phyloP scores from a whole-genome alignment of 1,139 yeast genomes.

The Kodamaea alishanica region DNA sequence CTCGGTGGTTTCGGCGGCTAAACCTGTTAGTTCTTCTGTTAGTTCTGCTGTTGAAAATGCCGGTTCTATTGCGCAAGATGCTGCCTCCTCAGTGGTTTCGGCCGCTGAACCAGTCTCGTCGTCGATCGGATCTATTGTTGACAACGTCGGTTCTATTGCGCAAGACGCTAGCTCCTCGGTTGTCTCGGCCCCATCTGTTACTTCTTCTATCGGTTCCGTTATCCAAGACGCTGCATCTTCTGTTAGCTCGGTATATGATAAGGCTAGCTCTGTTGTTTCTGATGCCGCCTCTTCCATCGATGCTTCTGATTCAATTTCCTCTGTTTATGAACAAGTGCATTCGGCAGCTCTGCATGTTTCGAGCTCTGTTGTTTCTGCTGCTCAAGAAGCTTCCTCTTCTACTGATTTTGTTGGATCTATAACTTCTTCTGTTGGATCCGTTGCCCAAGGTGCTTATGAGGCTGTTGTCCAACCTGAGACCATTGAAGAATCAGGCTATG shows the following conservation, averaged over 20 bases:
- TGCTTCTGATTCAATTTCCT: background rate
- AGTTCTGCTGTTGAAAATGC: background rate
- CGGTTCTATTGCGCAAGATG: slow-evolving; percentile 1
- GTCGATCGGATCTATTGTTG: background rate
- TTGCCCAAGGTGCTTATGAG: background rate
- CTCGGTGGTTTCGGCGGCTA: background rate
- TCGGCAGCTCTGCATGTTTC: no score
- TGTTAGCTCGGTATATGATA: no score
- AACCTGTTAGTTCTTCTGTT: background rate
- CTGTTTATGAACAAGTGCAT: no score
- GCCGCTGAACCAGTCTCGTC: background rate
- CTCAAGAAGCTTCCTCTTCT: no score
- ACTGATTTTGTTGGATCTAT: no score
- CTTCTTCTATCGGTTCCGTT: no score
- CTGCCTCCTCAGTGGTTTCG: slow-evolving; percentile 1
- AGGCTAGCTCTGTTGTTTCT: slow-evolving; percentile 3
- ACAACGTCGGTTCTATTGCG: slow-evolving; percentile 1
- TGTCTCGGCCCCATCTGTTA: background rate
- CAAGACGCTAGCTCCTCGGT: slow-evolving; percentile 2
- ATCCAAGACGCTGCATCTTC: no score
- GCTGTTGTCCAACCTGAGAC: background rate
- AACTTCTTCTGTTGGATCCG: no score
- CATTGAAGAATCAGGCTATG: background rate
- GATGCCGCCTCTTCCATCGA: slow-evolving; percentile 1
- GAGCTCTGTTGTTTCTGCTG: no score